A percentile compares a stretch with the other conserved stretches of the same genome.
Evolutionary conservation across 2,329 filamentous ascomycete genomes (phyloP).

Genomic region (Lachnellula cervina): DNA sequence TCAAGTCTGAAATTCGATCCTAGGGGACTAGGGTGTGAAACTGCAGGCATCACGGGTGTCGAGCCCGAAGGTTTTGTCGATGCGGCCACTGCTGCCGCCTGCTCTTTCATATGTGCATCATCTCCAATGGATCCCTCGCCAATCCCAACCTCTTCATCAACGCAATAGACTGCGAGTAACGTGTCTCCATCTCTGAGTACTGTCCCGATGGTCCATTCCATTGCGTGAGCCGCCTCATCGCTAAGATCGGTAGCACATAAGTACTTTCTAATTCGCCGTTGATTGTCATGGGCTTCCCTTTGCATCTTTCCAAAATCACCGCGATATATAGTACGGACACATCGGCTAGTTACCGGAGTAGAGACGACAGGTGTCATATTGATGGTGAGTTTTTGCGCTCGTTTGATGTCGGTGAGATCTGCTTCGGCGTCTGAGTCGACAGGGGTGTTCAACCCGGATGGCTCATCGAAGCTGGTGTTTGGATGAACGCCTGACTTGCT

Average conservation of each 20-base stretch:
- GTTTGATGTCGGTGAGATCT: slow-evolving; percentile 77
- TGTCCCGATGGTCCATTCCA: slow-evolving; percentile 97
- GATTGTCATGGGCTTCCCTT: slow-evolving; percentile 71
- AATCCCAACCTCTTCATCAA: slow-evolving; percentile 78
- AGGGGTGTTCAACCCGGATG: slow-evolving; percentile 49
- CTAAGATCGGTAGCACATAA: slow-evolving; percentile 94
- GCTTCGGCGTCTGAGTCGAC: slow-evolving; percentile 83
- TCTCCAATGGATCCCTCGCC: slow-evolving; percentile 40
- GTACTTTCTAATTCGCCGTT: slow-evolving; percentile 79
- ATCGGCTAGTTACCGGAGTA: slow-evolving; percentile 70
- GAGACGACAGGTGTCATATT: slow-evolving; percentile 75
- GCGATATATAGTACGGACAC: slow-evolving; percentile 83
- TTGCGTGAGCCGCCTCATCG: slow-evolving; percentile 86
- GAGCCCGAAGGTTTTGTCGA: slow-evolving; percentile 32
- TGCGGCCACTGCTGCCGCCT: slow-evolving; percentile 66
- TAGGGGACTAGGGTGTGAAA: slow-evolving; percentile 19
- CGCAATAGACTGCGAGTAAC: slow-evolving; percentile 85
- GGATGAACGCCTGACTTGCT: slow-evolving; percentile 66
- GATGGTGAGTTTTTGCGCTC: slow-evolving; percentile 79
- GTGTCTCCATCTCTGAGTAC: slow-evolving; percentile 93
- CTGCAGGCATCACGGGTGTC: slow-evolving; percentile 20
- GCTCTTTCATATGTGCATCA: slow-evolving; percentile 70
- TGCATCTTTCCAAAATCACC: slow-evolving; percentile 78
- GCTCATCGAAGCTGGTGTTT: slow-evolving; percentile 71
- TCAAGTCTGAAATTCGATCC: slow-evolving; percentile 20